Conservation (phyloP, 1,284 basidiomycete genomes). For the Cutaneotrichosporon cyanovorans region DNA sequence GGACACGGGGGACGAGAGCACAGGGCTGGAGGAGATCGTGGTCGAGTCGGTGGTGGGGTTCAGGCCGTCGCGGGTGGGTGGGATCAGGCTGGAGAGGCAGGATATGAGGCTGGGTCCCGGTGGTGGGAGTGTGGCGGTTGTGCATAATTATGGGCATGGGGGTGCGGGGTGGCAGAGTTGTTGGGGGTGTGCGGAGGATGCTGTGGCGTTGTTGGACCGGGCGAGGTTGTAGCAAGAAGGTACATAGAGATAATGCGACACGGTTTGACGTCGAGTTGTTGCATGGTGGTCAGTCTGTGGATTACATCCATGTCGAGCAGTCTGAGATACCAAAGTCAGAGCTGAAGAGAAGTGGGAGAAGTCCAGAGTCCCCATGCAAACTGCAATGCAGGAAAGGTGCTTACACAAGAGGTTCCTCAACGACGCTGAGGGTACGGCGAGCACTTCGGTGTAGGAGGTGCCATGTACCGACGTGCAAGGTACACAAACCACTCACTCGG, state of each 20-base stretch:
- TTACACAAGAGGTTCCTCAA: no score
- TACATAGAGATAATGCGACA: background rate
- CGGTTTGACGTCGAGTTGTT: no score
- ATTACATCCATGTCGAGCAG: no score
- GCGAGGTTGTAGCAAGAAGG: constrained; percentile 3
- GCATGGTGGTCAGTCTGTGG: no score
- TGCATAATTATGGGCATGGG: constrained; percentile 45
- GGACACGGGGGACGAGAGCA: background rate
- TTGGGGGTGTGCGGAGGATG: constrained; percentile 43
- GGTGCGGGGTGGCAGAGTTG: constrained; percentile 45
- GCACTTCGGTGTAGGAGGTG: no score
- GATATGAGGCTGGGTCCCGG: background rate
- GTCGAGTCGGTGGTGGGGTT: constrained; percentile 32
- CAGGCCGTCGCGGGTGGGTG: constrained; percentile 30
- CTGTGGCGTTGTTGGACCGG: constrained; percentile 35
- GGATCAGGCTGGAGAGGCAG: constrained; percentile 27
- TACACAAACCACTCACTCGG: no score
- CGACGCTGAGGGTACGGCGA: no score
- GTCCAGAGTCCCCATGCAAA: no score
- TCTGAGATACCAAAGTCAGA: no score
- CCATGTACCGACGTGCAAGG: no score
- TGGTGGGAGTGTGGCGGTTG: constrained; percentile 12
- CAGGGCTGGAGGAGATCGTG: constrained; percentile 19
- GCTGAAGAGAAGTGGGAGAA: no score
- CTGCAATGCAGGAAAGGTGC: no score